Base-by-base conservation (phyloP, 352 stramenopile genomes). In the Globisporangium uncinulatum region DNA sequence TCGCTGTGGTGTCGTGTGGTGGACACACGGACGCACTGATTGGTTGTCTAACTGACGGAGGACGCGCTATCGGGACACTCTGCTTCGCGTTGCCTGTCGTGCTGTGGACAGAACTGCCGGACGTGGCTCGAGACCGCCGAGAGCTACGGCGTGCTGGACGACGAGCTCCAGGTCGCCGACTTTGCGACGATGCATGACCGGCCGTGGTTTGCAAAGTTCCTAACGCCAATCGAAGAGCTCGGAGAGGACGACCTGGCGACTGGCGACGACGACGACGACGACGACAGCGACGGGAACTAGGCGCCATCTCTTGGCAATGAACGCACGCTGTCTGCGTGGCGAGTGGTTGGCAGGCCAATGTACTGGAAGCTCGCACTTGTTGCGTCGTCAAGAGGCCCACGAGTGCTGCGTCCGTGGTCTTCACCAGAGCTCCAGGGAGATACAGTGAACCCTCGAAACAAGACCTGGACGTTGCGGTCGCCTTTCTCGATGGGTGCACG, bases 61-160 rank as follows among this genome's bases (percentile, higher is more conserved):
- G 47, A 48, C 24, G 48, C 14, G 17, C 37, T 51, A 4, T 39
- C 47, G 8, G 44, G 11, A 31, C 7, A 44, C 6, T 52, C 6
- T 39, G 34, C 34, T 8, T 39, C 34, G 34, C 34, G 34, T 8
- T 8, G 34, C 34, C 34, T 39, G 34, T 39, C 34, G 10, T 39
- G 34, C 34, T 62, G 1, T 43, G 8, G 49, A 29, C 54, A 87
- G 70, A 72, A 89, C 57, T 92, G 79, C 47, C 71, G 75, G 4
- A 74, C 66, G 21, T 94, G 83, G 81, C 69, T 94, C 2, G 83
- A 90, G 55, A 94, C 83, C 11, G 79, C 75, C 11, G 78, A 89
- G 44, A 92, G 67, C 46, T 94, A 94, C 64, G 83, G 83, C 31
- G 66, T 85, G 32, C 51, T 93, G 31, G 83, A 89, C 29, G 77